A percentile compares a stretch with the other conserved stretches of the same genome.
These are phyloP conservation scores for Quercus lobata DNA, from an alignment of 331 rosid genomes.

Conservation along the genomic window DNA sequence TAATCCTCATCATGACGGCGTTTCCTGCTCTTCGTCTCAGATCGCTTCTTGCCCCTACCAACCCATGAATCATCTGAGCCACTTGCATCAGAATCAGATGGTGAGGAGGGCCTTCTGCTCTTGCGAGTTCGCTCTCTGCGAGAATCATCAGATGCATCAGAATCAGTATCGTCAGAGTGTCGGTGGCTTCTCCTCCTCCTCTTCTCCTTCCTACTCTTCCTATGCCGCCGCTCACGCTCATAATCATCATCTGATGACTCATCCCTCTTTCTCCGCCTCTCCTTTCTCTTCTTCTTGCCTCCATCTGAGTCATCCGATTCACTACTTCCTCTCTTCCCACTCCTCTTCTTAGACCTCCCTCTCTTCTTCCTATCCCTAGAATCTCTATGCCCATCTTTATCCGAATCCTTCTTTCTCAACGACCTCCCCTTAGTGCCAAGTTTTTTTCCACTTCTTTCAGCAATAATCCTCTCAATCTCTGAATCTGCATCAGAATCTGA, in stretches of 20 bases:
- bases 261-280: slow-evolving; percentile 61
- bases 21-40: slow-evolving; percentile 51
- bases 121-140: slow-evolving; percentile 39
- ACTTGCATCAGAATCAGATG: slow-evolving; percentile 44
- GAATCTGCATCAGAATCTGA: slow-evolving; percentile 73
- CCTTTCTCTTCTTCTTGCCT: slow-evolving; percentile 56
- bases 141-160: slow-evolving; percentile 62
- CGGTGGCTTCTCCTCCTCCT: slow-evolving; percentile 68
- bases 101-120: slow-evolving; percentile 46
- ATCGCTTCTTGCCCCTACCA: slow-evolving; percentile 58
- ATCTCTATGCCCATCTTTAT: slow-evolving; percentile 45
- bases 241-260: slow-evolving; percentile 61
- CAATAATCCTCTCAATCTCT: slow-evolving; percentile 79
- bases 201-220: slow-evolving; percentile 82
- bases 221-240: slow-evolving; percentile 25
- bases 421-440: slow-evolving; percentile 34
- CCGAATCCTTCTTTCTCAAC: slow-evolving; percentile 33
- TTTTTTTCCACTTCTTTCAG: slow-evolving; percentile 62
- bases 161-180: slow-evolving; percentile 52
- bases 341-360: slow-evolving; percentile 82
- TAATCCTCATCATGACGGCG: slow-evolving; percentile 37
- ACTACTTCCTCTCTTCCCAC: slow-evolving; percentile 48
- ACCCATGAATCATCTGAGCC: slow-evolving; percentile 46
- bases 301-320: slow-evolving; percentile 61
- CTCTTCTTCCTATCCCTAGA: slow-evolving; percentile 63